A percentile compares a stretch with the other conserved stretches of the same genome.
Evolutionary conservation across 768 basidiomycete genomes (phyloP).

Genomic region (Cystofilobasidium macerans): DNA sequence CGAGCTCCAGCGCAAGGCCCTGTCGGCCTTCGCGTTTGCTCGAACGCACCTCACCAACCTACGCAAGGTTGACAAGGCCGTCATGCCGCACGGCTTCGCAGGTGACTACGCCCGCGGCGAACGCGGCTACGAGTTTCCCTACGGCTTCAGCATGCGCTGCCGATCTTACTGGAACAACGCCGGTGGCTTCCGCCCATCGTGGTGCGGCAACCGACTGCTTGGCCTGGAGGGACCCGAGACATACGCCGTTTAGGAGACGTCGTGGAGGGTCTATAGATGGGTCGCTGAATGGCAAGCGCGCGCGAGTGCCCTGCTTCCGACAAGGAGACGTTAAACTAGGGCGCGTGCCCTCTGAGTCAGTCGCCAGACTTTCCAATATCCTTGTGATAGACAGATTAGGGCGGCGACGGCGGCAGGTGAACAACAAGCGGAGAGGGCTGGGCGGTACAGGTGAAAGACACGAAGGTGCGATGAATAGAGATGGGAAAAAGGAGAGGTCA

Average conservation of each 20-base stretch:
- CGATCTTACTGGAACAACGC: slow-evolving; percentile 17
- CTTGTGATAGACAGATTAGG: too few species aligned
- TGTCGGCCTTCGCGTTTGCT: slow-evolving; percentile 15
- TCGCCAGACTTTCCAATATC: too few species aligned
- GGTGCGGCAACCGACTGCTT: slow-evolving; percentile 18
- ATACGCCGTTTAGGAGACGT: slow-evolving; percentile 10
- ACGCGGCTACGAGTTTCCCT: slow-evolving; percentile 26
- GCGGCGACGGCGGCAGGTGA: too few species aligned
- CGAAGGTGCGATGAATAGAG: too few species aligned
- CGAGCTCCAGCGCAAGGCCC: slow-evolving; percentile 22
- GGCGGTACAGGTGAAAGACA: too few species aligned
- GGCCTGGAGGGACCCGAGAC: slow-evolving; percentile 18
- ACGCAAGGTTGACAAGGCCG: slow-evolving; percentile 15
- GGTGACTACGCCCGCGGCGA: slow-evolving; percentile 18
- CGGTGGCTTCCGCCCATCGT: slow-evolving; percentile 16
- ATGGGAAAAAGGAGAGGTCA: too few species aligned
- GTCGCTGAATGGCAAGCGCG: too few species aligned
- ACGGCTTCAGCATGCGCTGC: slow-evolving; percentile 22
- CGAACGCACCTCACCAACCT: slow-evolving; percentile 21
- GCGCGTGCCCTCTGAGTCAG: too few species aligned
- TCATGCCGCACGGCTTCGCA: slow-evolving; percentile 13
- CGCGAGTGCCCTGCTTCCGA: too few species aligned
- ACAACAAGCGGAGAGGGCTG: too few species aligned
- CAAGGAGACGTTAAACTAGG: too few species aligned
- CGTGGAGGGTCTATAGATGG: too few species aligned